Base-by-base conservation (phyloP, 1,139 yeast species). In the Zygosaccharomyces sapae region DNA sequence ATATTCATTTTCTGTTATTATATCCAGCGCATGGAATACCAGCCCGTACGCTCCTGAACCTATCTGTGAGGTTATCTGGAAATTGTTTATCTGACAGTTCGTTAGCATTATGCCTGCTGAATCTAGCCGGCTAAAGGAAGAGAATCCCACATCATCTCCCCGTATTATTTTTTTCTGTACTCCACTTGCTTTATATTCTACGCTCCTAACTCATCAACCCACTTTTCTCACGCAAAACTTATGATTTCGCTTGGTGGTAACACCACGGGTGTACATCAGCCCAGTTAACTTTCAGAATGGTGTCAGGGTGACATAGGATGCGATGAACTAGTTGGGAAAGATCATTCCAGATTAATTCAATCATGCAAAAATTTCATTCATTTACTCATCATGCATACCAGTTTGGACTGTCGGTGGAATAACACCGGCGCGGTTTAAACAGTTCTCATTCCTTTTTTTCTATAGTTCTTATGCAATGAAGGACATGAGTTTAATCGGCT, bases 21-120 rank as follows among this genome's bases (percentile, higher is more conserved):
- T 55, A 61, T 86, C 84, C 55, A 74, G 70, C 5, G 88, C 90
- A 13, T 79, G 73, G 68, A 85, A 88, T 9, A 89, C 95, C 29
- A 86, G 74, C 2, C 96, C 96, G 62, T 85, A 88, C 19, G 95
- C 89, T 34, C 97, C 96, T 1, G 94, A 79, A 12, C 97, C 96
- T n/a, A 87, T 75, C 39, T 53, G 58, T 7, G 49, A 37, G 6
- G 56, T 47, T 19, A 64, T 52, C 41, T 52, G 54, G 42, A 52
- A 62, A 38, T 62, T 61, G 46, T 64, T 64, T 12, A 64, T 56
- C 46, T 55, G 55, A 45, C 62, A 61, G 43, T 60, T 54, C 19
- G 56, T 54, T 25, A 62, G 46, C 67, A 62, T 62, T 13, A 36
- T 39, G 27, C 22, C 30, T 25, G 34, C 25, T 20, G 24, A 16